These are phyloP conservation scores for Spinacia oleracea DNA, from an alignment of 179 eudicot genomes.

Conservation along the genomic window DNA sequence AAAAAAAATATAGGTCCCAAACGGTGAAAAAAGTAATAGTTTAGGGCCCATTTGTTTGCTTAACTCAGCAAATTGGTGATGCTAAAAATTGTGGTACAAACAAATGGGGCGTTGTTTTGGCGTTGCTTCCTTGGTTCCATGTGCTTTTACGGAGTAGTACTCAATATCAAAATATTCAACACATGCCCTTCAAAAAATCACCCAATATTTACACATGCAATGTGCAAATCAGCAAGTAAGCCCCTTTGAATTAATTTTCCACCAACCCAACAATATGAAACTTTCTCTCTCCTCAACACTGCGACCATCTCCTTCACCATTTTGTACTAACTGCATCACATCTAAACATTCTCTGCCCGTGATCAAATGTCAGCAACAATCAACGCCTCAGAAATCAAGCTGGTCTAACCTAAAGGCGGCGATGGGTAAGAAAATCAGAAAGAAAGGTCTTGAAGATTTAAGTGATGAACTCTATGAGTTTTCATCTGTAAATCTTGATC, in stretches of 20 bases:
- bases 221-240: not conserved
- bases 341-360: not conserved
- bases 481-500: slow-evolving; percentile 57
- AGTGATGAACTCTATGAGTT: slow-evolving; percentile 59
- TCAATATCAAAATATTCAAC: too few relatives aligned
- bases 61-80: too few relatives aligned
- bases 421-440: slow-evolving; percentile 36
- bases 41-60: too few relatives aligned
- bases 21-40: too few relatives aligned
- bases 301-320: slow-evolving; percentile 13
- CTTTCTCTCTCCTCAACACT: slow-evolving; percentile 16
- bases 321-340: not conserved
- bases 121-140: too few relatives aligned
- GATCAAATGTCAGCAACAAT: slow-evolving; percentile 13
- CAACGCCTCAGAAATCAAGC: slow-evolving; percentile 13
- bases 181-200: too few relatives aligned
- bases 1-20: too few relatives aligned
- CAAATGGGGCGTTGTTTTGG: too few relatives aligned
- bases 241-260: not conserved
- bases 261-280: slow-evolving; percentile 14
- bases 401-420: slow-evolving; percentile 20
- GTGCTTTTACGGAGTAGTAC: too few relatives aligned
- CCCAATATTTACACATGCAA: not conserved
- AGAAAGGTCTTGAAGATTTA: slow-evolving; percentile 55
- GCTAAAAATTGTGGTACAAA: too few relatives aligned